These are phyloP conservation scores for Irpex sp. DNA, from an alignment of 1,284 basidiomycete species.

Conservation along the genomic window DNA sequence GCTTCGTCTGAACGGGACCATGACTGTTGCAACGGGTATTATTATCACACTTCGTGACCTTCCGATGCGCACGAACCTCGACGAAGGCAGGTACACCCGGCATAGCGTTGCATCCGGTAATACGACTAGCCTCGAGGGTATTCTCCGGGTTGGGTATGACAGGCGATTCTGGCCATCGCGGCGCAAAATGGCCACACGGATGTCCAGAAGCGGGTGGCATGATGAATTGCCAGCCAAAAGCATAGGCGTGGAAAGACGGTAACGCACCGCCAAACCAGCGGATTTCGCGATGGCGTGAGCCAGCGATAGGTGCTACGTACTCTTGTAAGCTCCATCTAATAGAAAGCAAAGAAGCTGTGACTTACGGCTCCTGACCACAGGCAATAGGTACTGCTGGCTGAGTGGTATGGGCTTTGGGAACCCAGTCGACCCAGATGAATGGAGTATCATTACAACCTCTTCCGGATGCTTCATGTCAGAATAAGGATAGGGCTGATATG, in stretches of 20 bases:
- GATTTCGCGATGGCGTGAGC: slow-evolving; percentile 3
- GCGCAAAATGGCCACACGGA: slow-evolving; percentile 13
- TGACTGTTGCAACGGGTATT: slow-evolving; percentile 4
- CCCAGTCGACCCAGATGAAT: slow-evolving; percentile 22
- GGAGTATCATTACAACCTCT: slow-evolving; percentile 14
- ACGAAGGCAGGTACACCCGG: slow-evolving; percentile 16
- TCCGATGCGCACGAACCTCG: slow-evolving; percentile 13
- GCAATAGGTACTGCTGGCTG: slow-evolving; percentile 10
- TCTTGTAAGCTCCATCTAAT: neutral
- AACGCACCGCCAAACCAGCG: slow-evolving; percentile 13
- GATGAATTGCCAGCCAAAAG: slow-evolving; percentile 14
- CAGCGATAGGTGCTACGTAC: slow-evolving; percentile 1
- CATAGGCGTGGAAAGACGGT: slow-evolving; percentile 21
- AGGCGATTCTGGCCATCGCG: slow-evolving; percentile 13
- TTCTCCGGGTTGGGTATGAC: slow-evolving; percentile 15
- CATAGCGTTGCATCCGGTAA: slow-evolving; percentile 9
- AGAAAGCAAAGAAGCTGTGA: neutral
- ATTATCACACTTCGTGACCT: neutral
- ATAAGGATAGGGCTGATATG: slow-evolving; percentile 9
- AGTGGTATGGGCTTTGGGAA: slow-evolving; percentile 20
- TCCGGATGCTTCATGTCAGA: neutral
- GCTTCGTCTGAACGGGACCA: slow-evolving; percentile 16
- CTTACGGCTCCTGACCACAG: slow-evolving; percentile 6
- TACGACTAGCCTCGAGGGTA: slow-evolving; percentile 9
- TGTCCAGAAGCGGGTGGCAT: slow-evolving; percentile 7